phyloP scores from a whole-genome alignment of 306 rosid genomes.

The Nissolia schottii region DNA sequence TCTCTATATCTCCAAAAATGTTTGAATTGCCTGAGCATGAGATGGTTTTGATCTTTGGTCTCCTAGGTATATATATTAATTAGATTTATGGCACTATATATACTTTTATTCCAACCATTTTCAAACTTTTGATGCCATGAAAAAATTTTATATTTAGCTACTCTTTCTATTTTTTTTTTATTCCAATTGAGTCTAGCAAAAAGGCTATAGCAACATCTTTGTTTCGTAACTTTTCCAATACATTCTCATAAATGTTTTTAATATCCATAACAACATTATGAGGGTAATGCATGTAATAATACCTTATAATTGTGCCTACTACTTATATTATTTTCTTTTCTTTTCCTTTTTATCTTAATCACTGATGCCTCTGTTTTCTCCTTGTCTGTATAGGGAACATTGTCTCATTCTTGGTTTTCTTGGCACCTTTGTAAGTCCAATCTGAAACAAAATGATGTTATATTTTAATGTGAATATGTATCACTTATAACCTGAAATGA shows the following conservation, averaged over 20 bases:
- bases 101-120: neutral
- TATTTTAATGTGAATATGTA: neutral
- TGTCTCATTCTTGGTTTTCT: slow-evolving; percentile 62
- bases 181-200: neutral
- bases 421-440: slow-evolving; percentile 65
- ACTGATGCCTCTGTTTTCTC: slow-evolving; percentile 7
- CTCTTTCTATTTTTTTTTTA: neutral
- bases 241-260: neutral
- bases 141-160: neutral
- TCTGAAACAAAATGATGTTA: neutral
- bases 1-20: slow-evolving; percentile 28
- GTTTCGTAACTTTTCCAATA: neutral
- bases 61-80: slow-evolving; percentile 41
- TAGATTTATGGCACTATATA: neutral
- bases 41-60: slow-evolving; percentile 51
- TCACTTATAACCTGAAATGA: neutral
- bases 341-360: neutral
- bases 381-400: slow-evolving; percentile 50
- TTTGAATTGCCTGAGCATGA: slow-evolving; percentile 30
- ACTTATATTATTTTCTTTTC: neutral
- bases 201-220: neutral
- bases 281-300: neutral
- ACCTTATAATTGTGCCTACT: neutral
- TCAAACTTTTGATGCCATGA: neutral
- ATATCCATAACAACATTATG: neutral